These are phyloP conservation scores for Saccharomyces hybrid DNA, from an alignment of 1,139 yeast species.

Conservation along the genomic window DNA sequence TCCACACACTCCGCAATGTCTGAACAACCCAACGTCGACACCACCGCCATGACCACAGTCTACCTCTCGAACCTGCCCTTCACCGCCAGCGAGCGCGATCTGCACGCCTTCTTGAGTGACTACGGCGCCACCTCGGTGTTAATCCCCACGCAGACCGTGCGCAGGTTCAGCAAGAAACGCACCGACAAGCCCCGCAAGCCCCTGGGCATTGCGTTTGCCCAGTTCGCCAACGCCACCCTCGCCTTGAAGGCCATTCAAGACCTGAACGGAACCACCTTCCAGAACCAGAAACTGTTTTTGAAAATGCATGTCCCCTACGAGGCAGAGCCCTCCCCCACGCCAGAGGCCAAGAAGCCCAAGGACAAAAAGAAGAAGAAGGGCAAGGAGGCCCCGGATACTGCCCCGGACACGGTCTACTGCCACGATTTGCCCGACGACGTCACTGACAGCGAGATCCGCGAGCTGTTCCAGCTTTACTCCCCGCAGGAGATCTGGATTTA, in stretches of 20 bases:
- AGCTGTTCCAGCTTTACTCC: constrained; percentile 38
- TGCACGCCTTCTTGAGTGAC: constrained; percentile 37
- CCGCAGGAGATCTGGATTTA: constrained; percentile 44
- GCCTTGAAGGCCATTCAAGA: constrained; percentile 42
- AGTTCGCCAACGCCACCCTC: constrained; percentile 41
- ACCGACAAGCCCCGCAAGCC: constrained; percentile 39
- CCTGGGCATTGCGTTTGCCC: constrained; percentile 61
- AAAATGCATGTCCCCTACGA: constrained; percentile 38
- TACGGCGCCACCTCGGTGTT: constrained; percentile 36
- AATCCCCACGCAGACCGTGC: constrained; percentile 47
- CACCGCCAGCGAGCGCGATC: constrained; percentile 46
- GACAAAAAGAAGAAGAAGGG: background rate
- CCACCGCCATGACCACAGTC: constrained; percentile 28
- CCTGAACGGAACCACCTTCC: constrained; percentile 37
- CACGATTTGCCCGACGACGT: constrained; percentile 38
- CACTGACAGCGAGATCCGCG: constrained; percentile 39
- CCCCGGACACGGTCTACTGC: constrained; percentile 45
- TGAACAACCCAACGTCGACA: constrained; percentile 2
- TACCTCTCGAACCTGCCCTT: constrained; percentile 49
- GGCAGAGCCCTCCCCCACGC: constrained; percentile 24
- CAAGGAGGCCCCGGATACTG: background rate
- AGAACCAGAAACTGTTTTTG: constrained; percentile 35
- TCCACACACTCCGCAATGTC: background rate
- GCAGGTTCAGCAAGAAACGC: constrained; percentile 35
- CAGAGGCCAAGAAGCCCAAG: constrained; percentile 1